Evolutionary conservation across 1,284 basidiomycete species (phyloP).

Genomic region (Grifola frondosa): DNA sequence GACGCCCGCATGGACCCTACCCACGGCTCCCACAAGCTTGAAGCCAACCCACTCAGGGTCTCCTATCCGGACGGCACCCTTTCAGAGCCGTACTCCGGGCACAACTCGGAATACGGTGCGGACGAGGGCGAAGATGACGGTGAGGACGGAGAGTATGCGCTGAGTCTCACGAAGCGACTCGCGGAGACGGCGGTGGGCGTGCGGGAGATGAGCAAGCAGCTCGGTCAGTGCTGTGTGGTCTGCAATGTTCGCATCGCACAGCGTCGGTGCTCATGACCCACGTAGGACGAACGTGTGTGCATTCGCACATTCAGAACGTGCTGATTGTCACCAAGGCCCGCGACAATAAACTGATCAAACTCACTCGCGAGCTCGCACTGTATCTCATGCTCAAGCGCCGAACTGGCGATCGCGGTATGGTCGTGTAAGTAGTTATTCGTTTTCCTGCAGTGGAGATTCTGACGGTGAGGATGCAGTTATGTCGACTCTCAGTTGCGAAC

Average conservation of each 20-base stretch:
- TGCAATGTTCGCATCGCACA: slow-evolving; percentile 12
- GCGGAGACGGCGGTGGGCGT: slow-evolving; percentile 98
- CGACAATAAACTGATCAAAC: slow-evolving; percentile 93
- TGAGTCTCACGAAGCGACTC: slow-evolving; percentile 86
- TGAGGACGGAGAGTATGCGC: slow-evolving; percentile 68
- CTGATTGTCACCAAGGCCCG: slow-evolving; percentile 98
- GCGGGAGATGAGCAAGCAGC: slow-evolving; percentile 98
- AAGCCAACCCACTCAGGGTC: slow-evolving; percentile 9
- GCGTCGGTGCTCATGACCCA: slow-evolving; percentile 19
- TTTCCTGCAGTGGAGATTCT: neutral
- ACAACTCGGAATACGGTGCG: slow-evolving; percentile 21
- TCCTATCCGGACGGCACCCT: slow-evolving; percentile 24
- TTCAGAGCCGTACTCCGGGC: slow-evolving; percentile 21
- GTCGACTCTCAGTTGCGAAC: slow-evolving; percentile 92
- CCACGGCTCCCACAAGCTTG: slow-evolving; percentile 11
- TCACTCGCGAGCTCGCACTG: slow-evolving; percentile 93
- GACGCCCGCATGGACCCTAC: slow-evolving; percentile 25
- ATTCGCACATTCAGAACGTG: slow-evolving; percentile 88
- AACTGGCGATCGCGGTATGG: slow-evolving; percentile 66
- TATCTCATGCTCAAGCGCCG: slow-evolving; percentile 86
- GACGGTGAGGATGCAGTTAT: slow-evolving; percentile 54
- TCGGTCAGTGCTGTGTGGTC: slow-evolving; percentile 61
- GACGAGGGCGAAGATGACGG: no score
- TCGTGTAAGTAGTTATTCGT: slow-evolving; percentile 56
- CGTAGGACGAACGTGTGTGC: slow-evolving; percentile 87